A percentile compares a stretch with the other conserved stretches of the same genome.
Conservation (phyloP, 2,329 filamentous ascomycete species). For the Neospermospora avenae region DNA sequence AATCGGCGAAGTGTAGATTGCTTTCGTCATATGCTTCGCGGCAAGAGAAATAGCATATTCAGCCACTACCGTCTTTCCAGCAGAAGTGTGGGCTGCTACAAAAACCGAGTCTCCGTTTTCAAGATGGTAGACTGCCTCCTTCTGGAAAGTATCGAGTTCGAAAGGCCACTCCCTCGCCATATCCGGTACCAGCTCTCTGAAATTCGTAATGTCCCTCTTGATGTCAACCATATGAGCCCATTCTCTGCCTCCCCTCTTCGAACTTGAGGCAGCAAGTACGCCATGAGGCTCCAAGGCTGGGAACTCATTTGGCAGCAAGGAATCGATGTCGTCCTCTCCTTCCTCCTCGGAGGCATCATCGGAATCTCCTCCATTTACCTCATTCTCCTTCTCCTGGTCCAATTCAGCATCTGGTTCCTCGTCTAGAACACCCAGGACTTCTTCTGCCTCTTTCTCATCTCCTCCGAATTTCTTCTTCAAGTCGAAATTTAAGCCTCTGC, state of each 20-base stretch:
- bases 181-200: slow-evolving; percentile 86
- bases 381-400: slow-evolving; percentile 35
- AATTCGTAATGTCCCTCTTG: slow-evolving; percentile 89
- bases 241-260: slow-evolving; percentile 74
- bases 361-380: slow-evolving; percentile 32
- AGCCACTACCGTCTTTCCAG: slow-evolving; percentile 95
- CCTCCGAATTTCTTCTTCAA: slow-evolving; percentile 55
- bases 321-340: slow-evolving; percentile 70
- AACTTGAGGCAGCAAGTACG: slow-evolving; percentile 66
- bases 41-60: slow-evolving; percentile 97
- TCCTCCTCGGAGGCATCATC: slow-evolving; percentile 39
- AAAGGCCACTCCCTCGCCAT: slow-evolving; percentile 98
- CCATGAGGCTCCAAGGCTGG: slow-evolving; percentile 83
- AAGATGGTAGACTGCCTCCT: slow-evolving; percentile 95
- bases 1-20: slow-evolving; percentile 98
- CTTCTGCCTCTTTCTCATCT: slow-evolving; percentile 61
- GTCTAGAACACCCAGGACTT: slow-evolving; percentile 63
- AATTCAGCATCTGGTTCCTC: slow-evolving; percentile 40
- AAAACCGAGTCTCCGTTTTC: slow-evolving; percentile 97
- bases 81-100: slow-evolving; percentile 94
- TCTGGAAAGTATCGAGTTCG: slow-evolving; percentile 96
- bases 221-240: slow-evolving; percentile 99
- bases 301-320: slow-evolving; percentile 86
- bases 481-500: slow-evolving; percentile 70
- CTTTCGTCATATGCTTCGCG: slow-evolving; percentile 98